Percentiles rank a stretch among this genome's conserved stretches.
Conservation (phyloP, 345 rosid species). For the Gossypium arboreum region DNA sequence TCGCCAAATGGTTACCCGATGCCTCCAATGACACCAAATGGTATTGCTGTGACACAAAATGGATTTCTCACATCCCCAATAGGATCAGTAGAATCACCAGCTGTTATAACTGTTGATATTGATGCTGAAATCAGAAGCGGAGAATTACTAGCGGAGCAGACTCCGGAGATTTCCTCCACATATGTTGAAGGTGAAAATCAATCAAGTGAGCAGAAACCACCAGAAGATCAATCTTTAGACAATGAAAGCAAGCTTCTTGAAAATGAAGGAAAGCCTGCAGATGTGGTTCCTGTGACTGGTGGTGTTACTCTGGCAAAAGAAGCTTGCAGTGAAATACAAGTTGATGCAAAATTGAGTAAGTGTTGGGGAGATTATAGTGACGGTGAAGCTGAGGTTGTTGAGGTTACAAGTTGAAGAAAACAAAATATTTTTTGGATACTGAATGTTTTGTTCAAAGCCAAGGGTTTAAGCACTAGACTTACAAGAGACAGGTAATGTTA, state of each 20-base stretch:
- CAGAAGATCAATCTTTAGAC: conserved; percentile 30
- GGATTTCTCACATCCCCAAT: conserved; percentile 39
- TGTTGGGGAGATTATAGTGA: conserved; percentile 89
- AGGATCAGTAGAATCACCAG: conserved; percentile 37
- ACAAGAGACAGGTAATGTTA: not conserved
- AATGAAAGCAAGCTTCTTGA: conserved; percentile 28
- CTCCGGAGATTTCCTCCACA: conserved; percentile 29
- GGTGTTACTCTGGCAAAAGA: conserved; percentile 32
- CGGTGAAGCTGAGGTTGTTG: conserved; percentile 59
- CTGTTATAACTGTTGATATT: conserved; percentile 26
- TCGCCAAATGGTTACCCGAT: conserved; percentile 53
- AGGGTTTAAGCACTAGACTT: not conserved
- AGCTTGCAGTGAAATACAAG: conserved; percentile 26
- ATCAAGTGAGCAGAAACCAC: conserved; percentile 26
- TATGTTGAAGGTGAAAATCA: conserved; percentile 39
- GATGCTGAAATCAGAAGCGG: conserved; percentile 39
- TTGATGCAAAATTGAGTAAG: conserved; percentile 47
- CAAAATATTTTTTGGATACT: not conserved
- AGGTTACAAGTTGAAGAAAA: conserved; percentile 50
- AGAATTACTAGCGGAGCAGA: conserved; percentile 31
- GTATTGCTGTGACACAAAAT: conserved; percentile 46
- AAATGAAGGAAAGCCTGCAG: conserved; percentile 28
- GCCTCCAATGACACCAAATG: conserved; percentile 48
- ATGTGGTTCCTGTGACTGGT: conserved; percentile 17
- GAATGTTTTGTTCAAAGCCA: conserved; percentile 5